These are phyloP conservation scores for Brassica balearica DNA, from an alignment of 441 rosid species.

Conservation along the genomic window DNA sequence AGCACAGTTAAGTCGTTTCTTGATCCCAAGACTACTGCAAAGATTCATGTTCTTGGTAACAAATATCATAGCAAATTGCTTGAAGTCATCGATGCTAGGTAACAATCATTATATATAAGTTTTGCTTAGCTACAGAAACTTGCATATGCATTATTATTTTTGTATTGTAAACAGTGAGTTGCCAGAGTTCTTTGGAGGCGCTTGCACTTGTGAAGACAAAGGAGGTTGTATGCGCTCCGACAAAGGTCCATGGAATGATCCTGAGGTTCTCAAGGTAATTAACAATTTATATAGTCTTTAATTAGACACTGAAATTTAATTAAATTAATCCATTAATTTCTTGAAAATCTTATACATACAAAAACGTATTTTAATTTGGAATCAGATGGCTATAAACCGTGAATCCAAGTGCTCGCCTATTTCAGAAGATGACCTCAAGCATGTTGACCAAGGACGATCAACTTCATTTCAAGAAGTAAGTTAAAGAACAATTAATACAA, in stretches of 20 bases:
- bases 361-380: constrained; percentile 20
- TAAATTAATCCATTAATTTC: not conserved
- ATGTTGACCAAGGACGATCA: constrained; percentile 59
- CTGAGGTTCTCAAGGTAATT: constrained; percentile 73
- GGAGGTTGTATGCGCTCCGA: constrained; percentile 96
- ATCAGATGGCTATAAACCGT: constrained; percentile 80
- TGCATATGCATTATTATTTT: constrained; percentile 10
- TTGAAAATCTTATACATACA: constrained; percentile 7
- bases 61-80: constrained; percentile 11
- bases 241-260: constrained; percentile 96
- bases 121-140: not conserved
- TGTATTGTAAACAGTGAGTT: constrained; percentile 77
- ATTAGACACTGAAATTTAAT: not conserved
- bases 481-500: constrained; percentile 2
- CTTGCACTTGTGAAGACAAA: constrained; percentile 84
- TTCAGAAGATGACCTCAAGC: constrained; percentile 55
- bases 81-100: constrained; percentile 12
- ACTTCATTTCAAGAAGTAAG: constrained; percentile 33
- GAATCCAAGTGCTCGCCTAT: constrained; percentile 63
- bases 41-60: constrained; percentile 12
- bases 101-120: not conserved
- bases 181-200: constrained; percentile 95
- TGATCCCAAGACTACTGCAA: constrained; percentile 4
- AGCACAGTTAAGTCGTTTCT: constrained; percentile 10
- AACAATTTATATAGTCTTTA: constrained; percentile 1